Percentiles rank a stretch among this genome's conserved stretches.
These are phyloP conservation scores for Geranomyces variabilis DNA, from an alignment of 192 early-diverging fungal species.

Conservation along the genomic window DNA sequence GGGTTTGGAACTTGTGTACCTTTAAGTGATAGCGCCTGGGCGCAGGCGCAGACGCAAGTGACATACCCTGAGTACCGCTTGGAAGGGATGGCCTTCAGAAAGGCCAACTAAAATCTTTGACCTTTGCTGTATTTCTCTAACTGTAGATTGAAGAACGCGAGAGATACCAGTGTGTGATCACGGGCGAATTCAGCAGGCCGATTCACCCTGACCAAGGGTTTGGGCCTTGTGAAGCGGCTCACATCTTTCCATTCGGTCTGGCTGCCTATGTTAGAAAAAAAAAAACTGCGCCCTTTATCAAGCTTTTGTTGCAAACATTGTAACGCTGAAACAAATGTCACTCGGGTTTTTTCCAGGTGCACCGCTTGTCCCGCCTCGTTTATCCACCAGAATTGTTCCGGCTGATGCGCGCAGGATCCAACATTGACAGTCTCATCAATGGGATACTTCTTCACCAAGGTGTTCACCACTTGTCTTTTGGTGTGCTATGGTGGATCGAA, in stretches of 20 bases:
- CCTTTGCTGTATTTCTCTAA: too few species aligned
- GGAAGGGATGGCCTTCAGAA: too few species aligned
- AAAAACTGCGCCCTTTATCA: neutral
- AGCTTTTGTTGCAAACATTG: neutral
- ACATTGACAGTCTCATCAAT: slow-evolving; percentile 14
- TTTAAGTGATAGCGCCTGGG: too few species aligned
- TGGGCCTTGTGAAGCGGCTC: slow-evolving; percentile 11
- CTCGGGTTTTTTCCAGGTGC: neutral
- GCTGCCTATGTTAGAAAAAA: neutral
- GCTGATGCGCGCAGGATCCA: neutral
- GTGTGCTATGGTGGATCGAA: neutral
- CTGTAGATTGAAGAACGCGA: neutral
- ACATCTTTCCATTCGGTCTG: slow-evolving; percentile 10
- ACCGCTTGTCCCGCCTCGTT: neutral
- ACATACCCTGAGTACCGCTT: too few species aligned
- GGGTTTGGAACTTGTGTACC: too few species aligned
- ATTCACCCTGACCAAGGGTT: neutral
- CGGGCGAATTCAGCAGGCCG: neutral
- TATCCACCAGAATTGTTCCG: slow-evolving; percentile 17
- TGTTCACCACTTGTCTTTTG: neutral
- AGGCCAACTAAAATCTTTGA: too few species aligned
- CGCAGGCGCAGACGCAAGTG: too few species aligned
- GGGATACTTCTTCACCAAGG: slow-evolving; percentile 1
- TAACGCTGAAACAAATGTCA: too few species aligned
- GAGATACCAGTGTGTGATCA: neutral